Conservation (phyloP, 2,329 filamentous ascomycete genomes). For the Stachybotrys chartarum region DNA sequence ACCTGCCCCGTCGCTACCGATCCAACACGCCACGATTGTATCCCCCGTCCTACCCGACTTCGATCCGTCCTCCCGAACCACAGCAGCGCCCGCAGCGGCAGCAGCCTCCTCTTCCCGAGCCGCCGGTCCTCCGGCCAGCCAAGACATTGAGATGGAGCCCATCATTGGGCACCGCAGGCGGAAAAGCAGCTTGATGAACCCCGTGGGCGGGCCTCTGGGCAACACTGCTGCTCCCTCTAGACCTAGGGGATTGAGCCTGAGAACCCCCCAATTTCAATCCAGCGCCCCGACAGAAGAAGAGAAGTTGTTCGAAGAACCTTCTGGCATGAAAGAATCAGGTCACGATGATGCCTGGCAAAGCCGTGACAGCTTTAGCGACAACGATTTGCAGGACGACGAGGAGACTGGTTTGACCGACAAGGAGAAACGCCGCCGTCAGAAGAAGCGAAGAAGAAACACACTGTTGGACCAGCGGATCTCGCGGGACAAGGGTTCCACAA, state of each 20-base stretch:
- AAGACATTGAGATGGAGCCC: slow-evolving; percentile 50
- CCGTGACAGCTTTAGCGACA: slow-evolving; percentile 55
- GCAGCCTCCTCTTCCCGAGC: slow-evolving; percentile 8
- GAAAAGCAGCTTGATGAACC: slow-evolving; percentile 45
- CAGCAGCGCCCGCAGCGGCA: slow-evolving; percentile 4
- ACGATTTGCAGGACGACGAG: slow-evolving; percentile 76
- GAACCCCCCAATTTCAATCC: slow-evolving; percentile 10
- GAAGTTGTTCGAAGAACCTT: slow-evolving; percentile 39
- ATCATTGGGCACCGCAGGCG: slow-evolving; percentile 48
- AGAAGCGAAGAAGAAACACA: slow-evolving; percentile 60
- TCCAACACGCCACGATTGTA: background rate
- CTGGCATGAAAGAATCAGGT: slow-evolving; percentile 23
- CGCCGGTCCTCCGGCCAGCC: slow-evolving; percentile 11
- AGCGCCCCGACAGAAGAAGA: slow-evolving; percentile 29
- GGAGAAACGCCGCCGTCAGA: slow-evolving; percentile 61
- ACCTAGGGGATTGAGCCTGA: slow-evolving; percentile 14
- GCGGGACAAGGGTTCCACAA: slow-evolving; percentile 45
- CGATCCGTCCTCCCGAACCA: background rate
- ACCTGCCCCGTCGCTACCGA: background rate
- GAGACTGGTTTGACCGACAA: slow-evolving; percentile 77
- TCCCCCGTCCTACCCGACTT: background rate
- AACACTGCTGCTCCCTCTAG: slow-evolving; percentile 15
- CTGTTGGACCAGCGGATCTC: slow-evolving; percentile 64
- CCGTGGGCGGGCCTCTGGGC: slow-evolving; percentile 17
- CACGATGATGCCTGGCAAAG: slow-evolving; percentile 14